A percentile compares a stretch with the other conserved stretches of the same genome.
phyloP scores from a whole-genome alignment of 257 asterid genomes.

The Solanum sejunctum region DNA sequence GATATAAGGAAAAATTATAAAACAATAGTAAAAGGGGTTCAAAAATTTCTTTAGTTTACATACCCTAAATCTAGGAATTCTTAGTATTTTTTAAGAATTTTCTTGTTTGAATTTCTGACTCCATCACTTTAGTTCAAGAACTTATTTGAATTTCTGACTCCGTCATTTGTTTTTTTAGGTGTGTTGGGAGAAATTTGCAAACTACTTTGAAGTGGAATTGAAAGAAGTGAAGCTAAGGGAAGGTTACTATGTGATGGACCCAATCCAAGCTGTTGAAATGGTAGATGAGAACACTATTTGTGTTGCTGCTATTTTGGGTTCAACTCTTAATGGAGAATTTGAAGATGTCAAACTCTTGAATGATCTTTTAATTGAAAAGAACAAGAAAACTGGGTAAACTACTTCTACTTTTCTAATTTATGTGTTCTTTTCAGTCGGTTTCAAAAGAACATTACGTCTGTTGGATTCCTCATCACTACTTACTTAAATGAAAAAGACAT shows the following conservation, averaged over 20 bases:
- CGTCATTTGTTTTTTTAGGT: neutral
- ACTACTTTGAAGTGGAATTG: constrained; percentile 23
- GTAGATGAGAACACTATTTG: constrained; percentile 20
- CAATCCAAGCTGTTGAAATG: constrained; percentile 12
- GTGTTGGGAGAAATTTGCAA: constrained; percentile 31
- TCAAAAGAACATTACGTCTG: too few species aligned
- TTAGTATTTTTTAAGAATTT: neutral
- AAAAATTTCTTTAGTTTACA: neutral
- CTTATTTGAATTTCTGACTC: neutral
- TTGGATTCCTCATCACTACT: too few species aligned
- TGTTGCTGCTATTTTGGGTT: constrained; percentile 27
- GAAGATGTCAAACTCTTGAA: constrained; percentile 21
- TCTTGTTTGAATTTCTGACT: neutral
- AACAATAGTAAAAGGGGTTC: neutral
- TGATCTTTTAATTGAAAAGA: constrained; percentile 15
- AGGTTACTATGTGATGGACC: constrained; percentile 19
- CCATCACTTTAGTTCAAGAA: neutral
- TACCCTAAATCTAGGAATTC: neutral
- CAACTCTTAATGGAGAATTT: constrained; percentile 25
- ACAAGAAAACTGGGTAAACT: constrained; percentile 14
- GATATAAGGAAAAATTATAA: neutral
- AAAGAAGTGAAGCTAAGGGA: constrained; percentile 17
- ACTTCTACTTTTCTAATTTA: neutral
- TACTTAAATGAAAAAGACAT: too few species aligned
- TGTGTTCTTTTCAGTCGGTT: too few species aligned